Base-by-base conservation (phyloP, 805 yeast genomes). In the Metschnikowia gruessii region DNA sequence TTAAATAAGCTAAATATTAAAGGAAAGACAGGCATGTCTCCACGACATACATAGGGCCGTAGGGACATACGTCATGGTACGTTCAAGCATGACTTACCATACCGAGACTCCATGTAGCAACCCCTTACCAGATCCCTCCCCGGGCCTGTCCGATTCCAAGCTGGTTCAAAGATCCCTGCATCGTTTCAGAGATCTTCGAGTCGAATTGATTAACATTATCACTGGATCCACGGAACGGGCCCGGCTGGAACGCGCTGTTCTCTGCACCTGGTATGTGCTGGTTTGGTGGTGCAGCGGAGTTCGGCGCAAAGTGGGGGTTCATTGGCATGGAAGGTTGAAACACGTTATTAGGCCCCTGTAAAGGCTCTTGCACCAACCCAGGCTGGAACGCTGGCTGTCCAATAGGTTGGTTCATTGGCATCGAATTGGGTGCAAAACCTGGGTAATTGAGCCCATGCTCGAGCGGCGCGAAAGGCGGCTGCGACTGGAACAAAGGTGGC, bases 101-200 rank as follows among this genome's bases (percentile, higher is more conserved):
- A 7, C 6, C 11, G 4, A 33, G 4, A 12, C 8, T 33, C 22
- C 5, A 3, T 10, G 37, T 18, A 18, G 15, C 18, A 30, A 3
- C 39, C 22, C 28, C 17, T 44, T 18, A 50, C 53, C 53, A 50
- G 37, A 50, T 46, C 16, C 46, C 46, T 24, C 28, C 36, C 30
- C 42, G 40, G 12, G 33, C 33, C 30, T 50, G 50, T 7, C 41
- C 44, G 29, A 50, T 43, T 16, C 53, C 51, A 16, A 50, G 48
- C 33, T 46, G 46, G 31, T 30, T 49, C 41, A 46, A 41, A 12
- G 50, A 42, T 9, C 49, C 49, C 24, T 45, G 49, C 49, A 45
- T 45, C 2, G 47, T 39, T 32, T 47, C 46, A 9, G 50, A 42
- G 28, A 42, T 47, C 17, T 43, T 43, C 11, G 44, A 29, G 34